These are phyloP conservation scores for Epichloe uncinata DNA, from an alignment of 2,329 filamentous ascomycete genomes.

Conservation along the genomic window DNA sequence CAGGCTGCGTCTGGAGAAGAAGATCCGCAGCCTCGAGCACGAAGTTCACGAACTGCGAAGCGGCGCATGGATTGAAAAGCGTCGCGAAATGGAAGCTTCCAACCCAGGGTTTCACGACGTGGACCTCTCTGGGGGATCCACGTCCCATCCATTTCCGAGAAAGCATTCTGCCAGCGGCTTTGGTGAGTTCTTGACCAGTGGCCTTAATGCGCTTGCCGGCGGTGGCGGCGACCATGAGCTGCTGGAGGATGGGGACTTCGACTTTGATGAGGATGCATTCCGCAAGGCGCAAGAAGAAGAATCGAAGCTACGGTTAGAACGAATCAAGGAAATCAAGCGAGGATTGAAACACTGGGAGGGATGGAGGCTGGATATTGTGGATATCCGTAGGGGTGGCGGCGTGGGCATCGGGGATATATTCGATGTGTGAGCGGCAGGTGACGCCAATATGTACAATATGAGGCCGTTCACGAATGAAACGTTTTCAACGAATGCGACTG, in stretches of 20 bases:
- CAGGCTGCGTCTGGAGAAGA: constrained; percentile 56
- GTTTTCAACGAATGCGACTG: background rate
- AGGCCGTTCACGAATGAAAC: background rate
- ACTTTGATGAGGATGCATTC: constrained; percentile 57
- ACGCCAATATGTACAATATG: background rate
- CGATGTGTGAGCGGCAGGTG: constrained; percentile 33
- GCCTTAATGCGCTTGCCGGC: constrained; percentile 46
- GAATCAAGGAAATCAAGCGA: constrained; percentile 51
- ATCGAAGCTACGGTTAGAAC: constrained; percentile 42
- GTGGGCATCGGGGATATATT: constrained; percentile 52
- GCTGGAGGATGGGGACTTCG: constrained; percentile 43
- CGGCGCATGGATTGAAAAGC: constrained; percentile 74
- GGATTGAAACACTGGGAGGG: constrained; percentile 53
- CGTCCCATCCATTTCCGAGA: constrained; percentile 22
- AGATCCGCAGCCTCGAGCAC: constrained; percentile 69
- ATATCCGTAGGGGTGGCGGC: constrained; percentile 41
- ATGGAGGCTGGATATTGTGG: constrained; percentile 52
- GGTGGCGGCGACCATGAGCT: constrained; percentile 31
- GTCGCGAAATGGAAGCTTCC: constrained; percentile 55
- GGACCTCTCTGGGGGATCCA: constrained; percentile 46
- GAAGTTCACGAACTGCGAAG: constrained; percentile 77
- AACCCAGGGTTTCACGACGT: constrained; percentile 67
- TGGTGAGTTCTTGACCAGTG: constrained; percentile 44
- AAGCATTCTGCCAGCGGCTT: constrained; percentile 33
- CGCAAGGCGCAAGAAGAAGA: constrained; percentile 49